A percentile compares a stretch with the other conserved stretches of the same genome.
Conservation (phyloP, 768 basidiomycete genomes). For the Russula emetica region DNA sequence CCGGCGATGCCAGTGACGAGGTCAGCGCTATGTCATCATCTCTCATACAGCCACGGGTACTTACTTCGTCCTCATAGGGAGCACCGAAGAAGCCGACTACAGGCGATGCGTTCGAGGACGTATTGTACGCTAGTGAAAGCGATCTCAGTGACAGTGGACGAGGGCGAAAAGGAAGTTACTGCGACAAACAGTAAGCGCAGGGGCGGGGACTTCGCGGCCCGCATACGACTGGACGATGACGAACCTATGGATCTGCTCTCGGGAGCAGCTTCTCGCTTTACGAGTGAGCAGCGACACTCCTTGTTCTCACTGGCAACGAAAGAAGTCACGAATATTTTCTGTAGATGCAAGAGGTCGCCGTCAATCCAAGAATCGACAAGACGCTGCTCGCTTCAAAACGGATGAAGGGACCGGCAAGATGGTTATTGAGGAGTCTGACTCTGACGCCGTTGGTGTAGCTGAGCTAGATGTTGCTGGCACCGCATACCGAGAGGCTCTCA, state of each 20-base stretch:
- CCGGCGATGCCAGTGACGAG: conserved; percentile 52
- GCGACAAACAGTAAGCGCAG: conserved; percentile 41
- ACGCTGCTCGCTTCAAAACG: conserved; percentile 80
- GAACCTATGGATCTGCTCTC: conserved; percentile 94
- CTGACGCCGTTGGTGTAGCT: conserved; percentile 42
- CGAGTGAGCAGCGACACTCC: conserved; percentile 47
- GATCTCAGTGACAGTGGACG: conserved; percentile 75
- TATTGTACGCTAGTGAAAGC: conserved; percentile 94
- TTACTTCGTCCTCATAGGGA: conserved; percentile 28
- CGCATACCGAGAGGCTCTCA: conserved; percentile 80
- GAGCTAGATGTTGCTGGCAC: conserved; percentile 58
- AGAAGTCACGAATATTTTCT: conserved; percentile 10
- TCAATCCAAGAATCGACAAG: conserved; percentile 77
- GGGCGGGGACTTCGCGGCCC: conserved; percentile 46
- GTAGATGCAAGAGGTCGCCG: conserved; percentile 46
- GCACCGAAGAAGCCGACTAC: conserved; percentile 44
- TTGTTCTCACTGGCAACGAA: conserved; percentile 3
- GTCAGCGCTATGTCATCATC: conserved; percentile 41
- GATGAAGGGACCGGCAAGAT: conserved; percentile 81
- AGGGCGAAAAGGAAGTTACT: conserved; percentile 41
- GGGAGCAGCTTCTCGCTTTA: conserved; percentile 66
- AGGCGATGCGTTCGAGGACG: conserved; percentile 94
- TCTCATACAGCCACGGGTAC: background rate
- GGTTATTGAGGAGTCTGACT: conserved; percentile 60
- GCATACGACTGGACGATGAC: conserved; percentile 81